Evolutionary conservation across 1,284 basidiomycete species (phyloP).

Genomic region (Dichomitus squalens): DNA sequence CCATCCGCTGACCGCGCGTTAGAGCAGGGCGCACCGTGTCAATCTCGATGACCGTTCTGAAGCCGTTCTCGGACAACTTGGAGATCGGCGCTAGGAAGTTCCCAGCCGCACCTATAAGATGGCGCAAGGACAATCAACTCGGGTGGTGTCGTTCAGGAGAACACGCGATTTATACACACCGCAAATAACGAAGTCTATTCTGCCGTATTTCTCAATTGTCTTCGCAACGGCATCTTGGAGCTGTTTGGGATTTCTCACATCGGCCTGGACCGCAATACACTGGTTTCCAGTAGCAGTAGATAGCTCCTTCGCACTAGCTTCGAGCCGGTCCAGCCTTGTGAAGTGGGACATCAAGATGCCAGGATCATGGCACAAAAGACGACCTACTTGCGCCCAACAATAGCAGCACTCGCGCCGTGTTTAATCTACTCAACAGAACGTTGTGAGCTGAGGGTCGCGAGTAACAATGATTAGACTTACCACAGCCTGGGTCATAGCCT

Average conservation of each 20-base stretch:
- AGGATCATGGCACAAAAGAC: not conserved
- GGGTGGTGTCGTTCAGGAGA: not conserved
- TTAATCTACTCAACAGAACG: conserved; percentile 59
- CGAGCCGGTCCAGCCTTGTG: conserved; percentile 74
- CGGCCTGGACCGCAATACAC: conserved; percentile 80
- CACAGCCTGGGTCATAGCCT: conserved; percentile 82
- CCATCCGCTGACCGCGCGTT: not conserved
- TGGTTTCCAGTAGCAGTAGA: conserved; percentile 66
- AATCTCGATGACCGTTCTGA: conserved; percentile 93
- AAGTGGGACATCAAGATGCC: not conserved
- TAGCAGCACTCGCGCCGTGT: conserved; percentile 82
- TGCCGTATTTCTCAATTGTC: conserved; percentile 79
- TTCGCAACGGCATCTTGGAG: conserved; percentile 78
- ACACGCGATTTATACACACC: conserved; percentile 47
- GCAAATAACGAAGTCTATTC: conserved; percentile 94
- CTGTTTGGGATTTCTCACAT: conserved; percentile 80
- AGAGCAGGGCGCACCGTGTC: conserved; percentile 67
- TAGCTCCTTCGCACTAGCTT: conserved; percentile 72
- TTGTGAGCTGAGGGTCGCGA: not conserved
- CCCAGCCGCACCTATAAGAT: conserved; percentile 74
- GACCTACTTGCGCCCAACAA: conserved; percentile 85
- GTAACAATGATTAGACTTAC: conserved; percentile 41
- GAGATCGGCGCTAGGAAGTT: conserved; percentile 89
- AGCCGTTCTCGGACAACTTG: conserved; percentile 83
- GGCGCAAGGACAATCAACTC: conserved; percentile 4